Base-by-base conservation (phyloP, 495 filamentous ascomycete species). In the Penicillium waksmanii region DNA sequence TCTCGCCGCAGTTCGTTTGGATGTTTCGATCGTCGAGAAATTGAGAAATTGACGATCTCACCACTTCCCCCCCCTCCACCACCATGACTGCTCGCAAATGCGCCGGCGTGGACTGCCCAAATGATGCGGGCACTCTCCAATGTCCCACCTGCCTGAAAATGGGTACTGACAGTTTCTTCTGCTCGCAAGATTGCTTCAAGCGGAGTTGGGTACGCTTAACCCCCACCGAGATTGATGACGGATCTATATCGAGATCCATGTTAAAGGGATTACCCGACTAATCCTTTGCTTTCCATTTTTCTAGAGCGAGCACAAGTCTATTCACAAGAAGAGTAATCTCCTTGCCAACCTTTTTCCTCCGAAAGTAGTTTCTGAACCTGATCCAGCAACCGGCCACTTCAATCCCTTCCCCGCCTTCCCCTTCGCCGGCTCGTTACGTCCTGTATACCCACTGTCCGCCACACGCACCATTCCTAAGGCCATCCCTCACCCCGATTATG, bases 151-250 rank as follows among this genome's bases (percentile, higher is more conserved):
- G 95, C 66, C 80, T 97, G 58, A 97, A 93, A 74, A 73, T 90
- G 52, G 93, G 90, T 50, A 93, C 89, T 67, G 91, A 94, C 70
- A 95, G 91, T 77, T 96, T 85, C 74, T 98, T 98, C 81, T 98
- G 95, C 80, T 92, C 92, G 11, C 96, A 98, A 71, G 96, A 98
- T 67, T 98, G 95, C 82, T 98, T 98, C 79, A 98, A 97, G 81
- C 86, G 85, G 70, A 98, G 91, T 78, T 98, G 95, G 95, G 95
- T 98, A 85, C 70, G 56, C 31, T 62, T 56, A n/a, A 44, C 42
- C 42, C 27, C 27, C 27, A 31, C 27, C 27, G 3, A 19, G 17
- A 44, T 43, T 17, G 40, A 43, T n/a, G 40, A 43, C n/a, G 11
- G 36, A 44, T 44, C 42, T 44, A 44, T 19, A 44, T 69, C 66